phyloP scores from a whole-genome alignment of 2,329 filamentous ascomycete genomes.

The Ophidiomyces ophidiicola region DNA sequence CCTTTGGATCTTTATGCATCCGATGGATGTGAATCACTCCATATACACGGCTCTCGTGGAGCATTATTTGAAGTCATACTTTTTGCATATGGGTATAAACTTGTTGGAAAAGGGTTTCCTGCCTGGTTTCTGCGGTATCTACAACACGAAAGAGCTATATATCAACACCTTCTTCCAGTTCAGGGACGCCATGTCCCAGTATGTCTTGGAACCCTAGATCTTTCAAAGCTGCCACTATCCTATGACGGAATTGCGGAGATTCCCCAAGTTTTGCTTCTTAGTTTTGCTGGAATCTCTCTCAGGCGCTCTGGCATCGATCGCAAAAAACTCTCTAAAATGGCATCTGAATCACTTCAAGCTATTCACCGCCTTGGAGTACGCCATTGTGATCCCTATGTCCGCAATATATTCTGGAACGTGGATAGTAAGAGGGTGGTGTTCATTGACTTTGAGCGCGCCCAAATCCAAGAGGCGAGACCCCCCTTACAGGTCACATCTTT shows the following conservation, averaged over 20 bases:
- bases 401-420: constrained; percentile 13
- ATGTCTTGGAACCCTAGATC: constrained; percentile 16
- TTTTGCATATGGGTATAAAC: no score
- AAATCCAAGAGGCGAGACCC: background rate
- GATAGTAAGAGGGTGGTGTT: constrained; percentile 11
- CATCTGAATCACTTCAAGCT: constrained; percentile 5
- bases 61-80: no score
- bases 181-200: constrained; percentile 16
- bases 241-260: constrained; percentile 11
- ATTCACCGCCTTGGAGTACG: constrained; percentile 12
- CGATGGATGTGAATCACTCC: no score
- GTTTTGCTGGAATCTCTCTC: constrained; percentile 7
- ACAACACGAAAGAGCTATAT: constrained; percentile 14
- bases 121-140: constrained; percentile 9
- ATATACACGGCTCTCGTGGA: no score
- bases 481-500: background rate
- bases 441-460: constrained; percentile 13
- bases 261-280: constrained; percentile 11
- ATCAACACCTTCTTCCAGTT: constrained; percentile 13
- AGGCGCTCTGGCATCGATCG: background rate
- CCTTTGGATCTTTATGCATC: no score
- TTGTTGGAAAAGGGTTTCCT: constrained; percentile 16
- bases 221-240: constrained; percentile 7
- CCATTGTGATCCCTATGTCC: constrained; percentile 6
- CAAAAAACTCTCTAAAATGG: constrained; percentile 1